Conservation (phyloP, 371 early-diverging fungal species). For the Rhizopus arrhizus region DNA sequence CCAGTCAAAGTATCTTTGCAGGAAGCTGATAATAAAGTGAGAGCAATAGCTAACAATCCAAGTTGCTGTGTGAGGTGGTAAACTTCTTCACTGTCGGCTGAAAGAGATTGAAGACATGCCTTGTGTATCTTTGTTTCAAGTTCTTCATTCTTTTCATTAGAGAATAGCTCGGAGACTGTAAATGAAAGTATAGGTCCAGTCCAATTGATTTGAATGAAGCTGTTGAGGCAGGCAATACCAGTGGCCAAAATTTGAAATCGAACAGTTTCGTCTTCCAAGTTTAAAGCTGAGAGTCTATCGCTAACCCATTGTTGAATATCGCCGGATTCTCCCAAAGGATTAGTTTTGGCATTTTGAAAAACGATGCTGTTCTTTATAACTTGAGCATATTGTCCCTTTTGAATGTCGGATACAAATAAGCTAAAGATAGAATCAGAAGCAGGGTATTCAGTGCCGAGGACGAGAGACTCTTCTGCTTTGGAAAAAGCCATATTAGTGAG, state of each 20-base stretch:
- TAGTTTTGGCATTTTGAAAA: constrained; percentile 16
- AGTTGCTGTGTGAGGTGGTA: constrained; percentile 79
- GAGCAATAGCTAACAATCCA: constrained; percentile 68
- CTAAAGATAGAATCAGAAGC: neutral
- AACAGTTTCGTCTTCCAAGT: constrained; percentile 7
- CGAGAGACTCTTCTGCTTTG: constrained; percentile 21
- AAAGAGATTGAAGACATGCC: constrained; percentile 50
- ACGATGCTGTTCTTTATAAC: constrained; percentile 33
- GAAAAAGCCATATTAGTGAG: constrained; percentile 18
- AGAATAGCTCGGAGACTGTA: constrained; percentile 38
- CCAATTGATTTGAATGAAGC: constrained; percentile 71
- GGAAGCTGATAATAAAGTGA: constrained; percentile 59
- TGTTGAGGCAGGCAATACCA: constrained; percentile 60
- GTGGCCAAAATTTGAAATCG: constrained; percentile 44
- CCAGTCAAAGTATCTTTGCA: constrained; percentile 34
- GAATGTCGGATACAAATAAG: constrained; percentile 21
- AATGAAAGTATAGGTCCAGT: constrained; percentile 65
- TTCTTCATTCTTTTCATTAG: constrained; percentile 15
- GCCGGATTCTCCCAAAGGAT: constrained; percentile 15
- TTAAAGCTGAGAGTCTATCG: constrained; percentile 15
- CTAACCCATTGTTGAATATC: constrained; percentile 31
- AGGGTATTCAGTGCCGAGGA: constrained; percentile 11
- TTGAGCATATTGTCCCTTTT: constrained; percentile 37
- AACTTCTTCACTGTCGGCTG: constrained; percentile 82
- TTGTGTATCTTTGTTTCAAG: constrained; percentile 35